Conservation (phyloP, 768 basidiomycete genomes). For the Calocybe indica region DNA sequence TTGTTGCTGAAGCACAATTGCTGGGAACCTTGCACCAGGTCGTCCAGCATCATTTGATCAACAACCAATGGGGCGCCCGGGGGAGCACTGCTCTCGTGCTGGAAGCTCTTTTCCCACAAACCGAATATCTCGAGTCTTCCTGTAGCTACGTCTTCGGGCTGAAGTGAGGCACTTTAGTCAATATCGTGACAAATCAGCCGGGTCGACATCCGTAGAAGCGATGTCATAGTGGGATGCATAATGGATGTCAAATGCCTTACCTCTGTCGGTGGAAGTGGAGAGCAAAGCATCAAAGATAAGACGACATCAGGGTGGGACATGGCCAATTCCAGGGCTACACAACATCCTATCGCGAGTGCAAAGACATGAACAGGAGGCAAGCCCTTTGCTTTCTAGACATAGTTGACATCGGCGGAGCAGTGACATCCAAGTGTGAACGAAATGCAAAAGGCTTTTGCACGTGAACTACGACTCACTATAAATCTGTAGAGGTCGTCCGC, state of each 20-base stretch:
- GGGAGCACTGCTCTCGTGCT: conserved; percentile 9
- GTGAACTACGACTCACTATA: conserved; percentile 12
- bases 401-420: background rate
- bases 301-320: conserved; percentile 14
- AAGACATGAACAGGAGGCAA: conserved; percentile 23
- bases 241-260: conserved; percentile 9
- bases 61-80: background rate
- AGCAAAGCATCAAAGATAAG: conserved; percentile 18
- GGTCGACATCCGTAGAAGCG: background rate
- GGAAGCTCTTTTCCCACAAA: conserved; percentile 14
- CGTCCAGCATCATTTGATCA: conserved; percentile 8
- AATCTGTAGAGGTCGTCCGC: conserved; percentile 21
- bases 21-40: conserved; percentile 12
- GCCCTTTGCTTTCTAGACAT: conserved; percentile 17
- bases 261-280: conserved; percentile 18
- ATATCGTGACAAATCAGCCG: background rate
- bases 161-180: background rate
- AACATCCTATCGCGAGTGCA: conserved; percentile 18
- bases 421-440: background rate
- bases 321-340: conserved; percentile 19
- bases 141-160: conserved; percentile 14
- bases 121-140: conserved; percentile 13
- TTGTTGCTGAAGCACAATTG: conserved; percentile 15
- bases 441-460: background rate
- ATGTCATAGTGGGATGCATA: background rate